Evolutionary conservation across 2,329 filamentous ascomycete genomes (phyloP).

Genomic region (Epicoccum sorghinum): DNA sequence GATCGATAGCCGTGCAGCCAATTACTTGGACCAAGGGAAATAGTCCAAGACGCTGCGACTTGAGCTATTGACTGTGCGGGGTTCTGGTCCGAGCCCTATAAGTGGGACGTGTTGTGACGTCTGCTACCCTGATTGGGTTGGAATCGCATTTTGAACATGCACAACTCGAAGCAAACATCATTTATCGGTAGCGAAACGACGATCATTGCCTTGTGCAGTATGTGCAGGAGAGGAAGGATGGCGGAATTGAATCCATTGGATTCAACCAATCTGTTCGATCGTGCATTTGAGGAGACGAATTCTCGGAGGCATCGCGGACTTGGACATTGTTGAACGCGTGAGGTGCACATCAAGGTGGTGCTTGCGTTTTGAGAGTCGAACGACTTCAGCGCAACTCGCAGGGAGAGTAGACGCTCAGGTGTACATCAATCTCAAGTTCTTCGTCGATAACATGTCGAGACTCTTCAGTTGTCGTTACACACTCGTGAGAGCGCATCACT

Average conservation of each 20-base stretch:
- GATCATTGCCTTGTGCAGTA: not conserved
- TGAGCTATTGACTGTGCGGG: constrained; percentile 2
- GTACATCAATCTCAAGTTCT: no score
- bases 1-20: not conserved
- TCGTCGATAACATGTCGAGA: no score
- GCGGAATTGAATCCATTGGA: constrained; percentile 1
- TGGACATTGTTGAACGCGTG: not conserved
- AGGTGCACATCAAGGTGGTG: not conserved
- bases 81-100: constrained; percentile 7
- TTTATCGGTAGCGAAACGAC: constrained; percentile 14
- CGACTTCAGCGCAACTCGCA: no score
- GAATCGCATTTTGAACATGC: constrained; percentile 10
- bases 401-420: no score
- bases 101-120: not conserved
- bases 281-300: not conserved
- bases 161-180: not conserved
- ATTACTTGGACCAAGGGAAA: not conserved
- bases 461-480: no score
- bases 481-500: no score
- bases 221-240: not conserved
- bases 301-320: no score
- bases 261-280: not conserved
- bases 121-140: not conserved
- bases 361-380: not conserved
- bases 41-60: not conserved